A percentile compares a stretch with the other conserved stretches of the same genome.
These are phyloP conservation scores for Rosa hybrid DNA, from an alignment of 331 rosid species.

Conservation along the genomic window DNA sequence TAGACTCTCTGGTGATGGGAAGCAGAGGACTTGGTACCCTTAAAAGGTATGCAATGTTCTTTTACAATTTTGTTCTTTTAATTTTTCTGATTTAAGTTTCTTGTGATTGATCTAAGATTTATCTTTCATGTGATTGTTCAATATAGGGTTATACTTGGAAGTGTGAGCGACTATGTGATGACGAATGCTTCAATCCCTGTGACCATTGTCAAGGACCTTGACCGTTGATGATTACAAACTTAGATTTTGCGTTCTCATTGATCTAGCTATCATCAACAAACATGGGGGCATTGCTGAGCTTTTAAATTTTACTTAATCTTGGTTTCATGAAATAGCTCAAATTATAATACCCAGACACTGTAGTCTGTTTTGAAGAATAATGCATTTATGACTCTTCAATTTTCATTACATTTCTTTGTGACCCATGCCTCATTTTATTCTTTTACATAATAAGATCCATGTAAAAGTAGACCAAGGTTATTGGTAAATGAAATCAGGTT, in stretches of 20 bases:
- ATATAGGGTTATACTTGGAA: conserved; percentile 72
- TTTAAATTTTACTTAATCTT: neutral
- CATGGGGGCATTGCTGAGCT: neutral
- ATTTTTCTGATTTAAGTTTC: neutral
- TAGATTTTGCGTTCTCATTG: neutral
- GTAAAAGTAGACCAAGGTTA: neutral
- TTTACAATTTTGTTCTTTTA: neutral
- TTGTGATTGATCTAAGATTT: neutral
- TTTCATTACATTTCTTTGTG: neutral
- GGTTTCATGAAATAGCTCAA: neutral
- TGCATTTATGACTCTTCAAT: neutral
- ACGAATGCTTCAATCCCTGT: conserved; percentile 77
- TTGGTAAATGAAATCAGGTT: too few species aligned
- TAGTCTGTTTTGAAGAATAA: conserved; percentile 4
- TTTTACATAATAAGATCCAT: neutral
- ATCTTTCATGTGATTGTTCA: conserved; percentile 1
- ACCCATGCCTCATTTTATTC: neutral
- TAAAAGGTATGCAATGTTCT: conserved; percentile 45
- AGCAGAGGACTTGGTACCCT: conserved; percentile 85
- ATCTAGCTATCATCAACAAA: neutral
- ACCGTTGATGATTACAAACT: conserved; percentile 6
- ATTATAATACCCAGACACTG: neutral
- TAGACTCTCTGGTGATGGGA: conserved; percentile 82
- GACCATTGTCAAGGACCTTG: conserved; percentile 64
- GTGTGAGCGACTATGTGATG: conserved; percentile 82